Base-by-base conservation (phyloP, 176 grass and related monocot species). In the Rhipidocladum racemiflorum region DNA sequence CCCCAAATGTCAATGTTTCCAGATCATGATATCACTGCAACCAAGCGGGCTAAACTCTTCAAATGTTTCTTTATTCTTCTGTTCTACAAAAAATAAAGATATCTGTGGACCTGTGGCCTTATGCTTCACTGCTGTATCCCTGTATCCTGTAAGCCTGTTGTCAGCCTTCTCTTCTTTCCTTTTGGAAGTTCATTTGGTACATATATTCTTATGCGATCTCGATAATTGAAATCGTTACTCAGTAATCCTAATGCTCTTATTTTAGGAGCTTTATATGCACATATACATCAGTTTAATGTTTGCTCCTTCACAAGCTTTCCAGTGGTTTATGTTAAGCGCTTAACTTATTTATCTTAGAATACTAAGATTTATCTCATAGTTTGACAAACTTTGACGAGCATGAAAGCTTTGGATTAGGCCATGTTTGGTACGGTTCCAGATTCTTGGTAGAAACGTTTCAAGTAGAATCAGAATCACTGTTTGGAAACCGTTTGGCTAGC, bases 11-110 rank as follows among this genome's bases (percentile, higher is more conserved):
- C 27, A 44, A 0, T 56, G 24, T 59, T 72, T 53, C 10, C 30
- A 28, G 12, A 51, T 38, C 11, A 44, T 43, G n/a, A n/a, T 50
- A n/a, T 62, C 21, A 72, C 16, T 70, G 17, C 75, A 60, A 60
- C 51, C 81, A 39, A 48, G 11, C 29, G 3, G 20, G 27, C 29
- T 46, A 3, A 72, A 13, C 10, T 65, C 72, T 78, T 79, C 21
- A 49, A 74, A 84, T 56, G n/a, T 13, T 56, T 15, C n/a, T 23
- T 78, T 35, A 59, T 65, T 81, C 20, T 29, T 70, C 57, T 63
- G 45, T 46, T 70, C 5, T 81, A 44, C 54, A 66, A 77, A 39
- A 66, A 81, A 81, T 89, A 85, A 84, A 85, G 62, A 30, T 57
- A 24, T 38, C 14, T 79, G 23, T 79, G 5, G 55, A 21, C 48